Base-by-base conservation (phyloP, 257 asterid species). In the Plantago elongata region DNA sequence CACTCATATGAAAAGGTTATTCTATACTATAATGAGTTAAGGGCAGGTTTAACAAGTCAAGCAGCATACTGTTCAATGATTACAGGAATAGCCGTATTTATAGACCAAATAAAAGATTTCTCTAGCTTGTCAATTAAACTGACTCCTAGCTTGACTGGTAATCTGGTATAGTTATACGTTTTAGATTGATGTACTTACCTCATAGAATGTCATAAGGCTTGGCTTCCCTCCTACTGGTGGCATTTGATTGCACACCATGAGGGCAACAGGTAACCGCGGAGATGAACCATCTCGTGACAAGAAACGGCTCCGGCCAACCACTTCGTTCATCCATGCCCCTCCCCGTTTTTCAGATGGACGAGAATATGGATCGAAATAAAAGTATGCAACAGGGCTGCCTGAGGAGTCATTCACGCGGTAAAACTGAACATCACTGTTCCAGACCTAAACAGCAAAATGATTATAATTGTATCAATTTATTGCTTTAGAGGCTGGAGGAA, bases 311-410 rank as follows among this genome's bases (percentile, higher is more conserved):
- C 99, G 86, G 63, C 81, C 79, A 61, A 81, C 85, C 44, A 89
- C 99, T 82, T 87, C 97, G 82, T 85, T 83, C 99, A 93, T 93
- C 99, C 99, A 93, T 60, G 99, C 99, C 47, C 99, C 99, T 60
- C 84, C 99, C 40, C 85, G 89, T 69, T 93, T 93, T 66, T 93
- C 99, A 66, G 99, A 85, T 29, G 99, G 97, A 49, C 99, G 97
- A 67, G 97, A 89, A 79, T 85, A 93, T 54, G 99, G 99, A 79
- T 93, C 99, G 61, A 93, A 87, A 72, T 89, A 93, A 70, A 93
- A 93, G 70, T 76, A 89, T 30, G 99, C 96, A 50, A 83, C 71
- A 52, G 99, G 79, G 81, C 75, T 78, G 51, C 96, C 99, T 13
- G 80, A 70, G 62, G 94, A 78, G 76, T 87, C 95, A 30, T 78